These are phyloP conservation scores for Phytophthora fragariae DNA, from an alignment of 352 stramenopile species.

Conservation along the genomic window DNA sequence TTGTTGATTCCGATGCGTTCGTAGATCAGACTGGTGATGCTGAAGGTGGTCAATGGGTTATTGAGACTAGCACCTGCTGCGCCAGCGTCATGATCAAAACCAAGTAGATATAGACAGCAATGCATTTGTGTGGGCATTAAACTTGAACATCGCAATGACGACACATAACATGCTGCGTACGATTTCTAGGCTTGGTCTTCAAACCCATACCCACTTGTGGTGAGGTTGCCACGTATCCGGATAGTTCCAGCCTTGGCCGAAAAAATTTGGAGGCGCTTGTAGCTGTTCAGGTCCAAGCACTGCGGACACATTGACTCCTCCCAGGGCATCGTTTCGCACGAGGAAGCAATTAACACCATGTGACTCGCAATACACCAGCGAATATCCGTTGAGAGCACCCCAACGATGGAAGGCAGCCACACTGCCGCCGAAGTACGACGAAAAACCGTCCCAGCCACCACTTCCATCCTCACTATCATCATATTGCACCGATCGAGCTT, in stretches of 20 bases:
- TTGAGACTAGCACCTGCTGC: conserved; percentile 82
- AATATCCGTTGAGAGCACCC: conserved; percentile 53
- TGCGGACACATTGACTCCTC: conserved; percentile 45
- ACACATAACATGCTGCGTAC: background rate
- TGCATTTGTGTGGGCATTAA: background rate
- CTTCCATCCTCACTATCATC: conserved; percentile 36
- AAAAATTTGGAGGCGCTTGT: conserved; percentile 71
- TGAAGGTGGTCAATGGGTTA: conserved; percentile 56
- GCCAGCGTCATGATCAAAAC: conserved; percentile 78
- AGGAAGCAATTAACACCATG: conserved; percentile 83
- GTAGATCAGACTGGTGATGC: background rate
- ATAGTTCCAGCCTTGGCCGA: conserved; percentile 63
- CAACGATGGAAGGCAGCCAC: conserved; percentile 60
- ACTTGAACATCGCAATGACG: background rate
- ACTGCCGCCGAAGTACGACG: conserved; percentile 68
- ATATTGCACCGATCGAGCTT: conserved; percentile 61
- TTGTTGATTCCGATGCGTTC: conserved; percentile 25
- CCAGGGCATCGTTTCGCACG: conserved; percentile 57
- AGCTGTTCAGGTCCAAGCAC: conserved; percentile 46
- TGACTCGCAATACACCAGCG: conserved; percentile 82
- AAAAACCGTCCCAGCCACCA: conserved; percentile 56
- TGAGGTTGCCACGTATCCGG: conserved; percentile 43
- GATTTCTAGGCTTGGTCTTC: conserved; percentile 8
- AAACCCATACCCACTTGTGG: conserved; percentile 65
- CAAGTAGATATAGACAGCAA: background rate